phyloP scores from a whole-genome alignment of 331 rosid species.

The Telfairia occidentalis region DNA sequence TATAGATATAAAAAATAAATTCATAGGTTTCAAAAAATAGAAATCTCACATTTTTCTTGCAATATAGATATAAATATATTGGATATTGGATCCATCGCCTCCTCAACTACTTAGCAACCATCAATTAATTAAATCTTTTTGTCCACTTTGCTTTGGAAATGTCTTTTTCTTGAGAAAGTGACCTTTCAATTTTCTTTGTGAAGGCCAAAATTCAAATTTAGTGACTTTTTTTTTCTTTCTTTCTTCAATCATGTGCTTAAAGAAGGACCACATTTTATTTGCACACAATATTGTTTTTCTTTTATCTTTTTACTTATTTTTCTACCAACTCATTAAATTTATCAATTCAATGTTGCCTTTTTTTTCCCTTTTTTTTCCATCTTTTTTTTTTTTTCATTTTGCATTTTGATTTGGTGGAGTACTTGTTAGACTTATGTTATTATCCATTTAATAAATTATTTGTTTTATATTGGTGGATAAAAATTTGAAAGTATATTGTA shows the following conservation, averaged over 20 bases:
- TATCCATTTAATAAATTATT: too few species aligned
- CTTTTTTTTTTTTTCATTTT: background rate
- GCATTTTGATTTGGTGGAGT: too few species aligned
- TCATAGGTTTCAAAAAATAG: background rate
- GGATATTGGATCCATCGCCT: background rate
- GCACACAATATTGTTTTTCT: background rate
- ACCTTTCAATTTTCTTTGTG: background rate
- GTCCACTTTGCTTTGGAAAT: background rate
- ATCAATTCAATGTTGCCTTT: background rate
- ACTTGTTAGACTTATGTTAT: too few species aligned
- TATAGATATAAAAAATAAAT: background rate
- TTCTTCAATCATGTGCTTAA: background rate
- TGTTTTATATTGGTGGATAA: too few species aligned
- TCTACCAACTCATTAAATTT: background rate
- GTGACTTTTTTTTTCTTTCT: too few species aligned
- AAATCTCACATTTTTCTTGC: slow-evolving; percentile 23
- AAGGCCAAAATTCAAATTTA: background rate
- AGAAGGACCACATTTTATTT: background rate
- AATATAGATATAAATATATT: too few species aligned
- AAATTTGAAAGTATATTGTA: too few species aligned
- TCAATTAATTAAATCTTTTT: background rate
- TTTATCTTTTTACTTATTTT: background rate
- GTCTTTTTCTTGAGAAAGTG: background rate
- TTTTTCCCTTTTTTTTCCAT: too few species aligned
- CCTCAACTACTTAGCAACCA: background rate